Evolutionary conservation across 805 yeast genomes (phyloP), one percentile per base, ranked within the genome.

Genomic region (Myxozyma lipomycoides): DNA sequence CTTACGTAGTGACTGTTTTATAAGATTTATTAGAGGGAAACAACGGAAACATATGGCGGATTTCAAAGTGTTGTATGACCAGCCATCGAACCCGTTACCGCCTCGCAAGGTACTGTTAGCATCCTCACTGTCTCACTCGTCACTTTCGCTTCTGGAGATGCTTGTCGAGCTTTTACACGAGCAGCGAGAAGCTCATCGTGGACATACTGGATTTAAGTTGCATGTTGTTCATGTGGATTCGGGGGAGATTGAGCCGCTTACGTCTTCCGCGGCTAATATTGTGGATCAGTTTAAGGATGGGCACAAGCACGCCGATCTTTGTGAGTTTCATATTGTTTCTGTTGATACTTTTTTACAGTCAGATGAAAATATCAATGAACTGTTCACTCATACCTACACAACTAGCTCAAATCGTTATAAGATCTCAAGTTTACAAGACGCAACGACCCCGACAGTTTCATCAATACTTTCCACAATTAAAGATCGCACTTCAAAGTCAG

Each of bases 31-130:
- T 34, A 75, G 83, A 50, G 82, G 86, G 22, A 90, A 90, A 65
- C 89, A 86, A 67, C 74, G 95, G 55, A 85, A 84, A 62, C 84
- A 77, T 62, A 81, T 91, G 88, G 89, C 85, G 12, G 78, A 74
- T 48, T 89, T 77, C 69, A 85, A 86, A 62, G 90, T 85, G 21
- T 77, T 82, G 61, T 88, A 76, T 51, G 69, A 67, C 71, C 79
- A 78, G 12, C 67, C 68, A 1, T 70, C 68, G 3, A 52, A 63
- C 39, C 70, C 64, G 12, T 49, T 64, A 2, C 79, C 77, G 17
- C 75, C 68, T 28, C 75, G 83, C 0, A 61, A 85, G 24, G 25
- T 55, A 4, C n/a, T 56, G 23, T 37, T 55, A 7, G 50, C 56
- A 21, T 42, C 47, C 28, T 54, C 51, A 15, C 44, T 46, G 15